These are phyloP conservation scores for Talaromyces verruculosus DNA, from an alignment of 2,329 filamentous ascomycete species.

Conservation along the genomic window DNA sequence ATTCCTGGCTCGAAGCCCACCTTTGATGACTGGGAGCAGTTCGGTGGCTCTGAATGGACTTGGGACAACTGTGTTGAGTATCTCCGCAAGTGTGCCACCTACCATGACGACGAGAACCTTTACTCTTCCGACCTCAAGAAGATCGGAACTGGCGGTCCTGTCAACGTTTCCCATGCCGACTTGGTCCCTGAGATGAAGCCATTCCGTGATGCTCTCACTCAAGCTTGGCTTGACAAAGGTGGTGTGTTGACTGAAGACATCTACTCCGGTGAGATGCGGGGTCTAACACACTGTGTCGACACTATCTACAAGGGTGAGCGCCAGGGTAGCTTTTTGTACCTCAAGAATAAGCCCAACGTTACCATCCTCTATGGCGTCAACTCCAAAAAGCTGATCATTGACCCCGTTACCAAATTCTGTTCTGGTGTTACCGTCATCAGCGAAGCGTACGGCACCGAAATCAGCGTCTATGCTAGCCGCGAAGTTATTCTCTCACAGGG, in stretches of 20 bases:
- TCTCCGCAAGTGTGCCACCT: conserved; percentile 46
- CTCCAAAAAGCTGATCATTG: conserved; percentile 55
- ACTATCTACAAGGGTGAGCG: conserved; percentile 58
- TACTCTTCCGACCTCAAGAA: conserved; percentile 49
- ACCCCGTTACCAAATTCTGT: conserved; percentile 41
- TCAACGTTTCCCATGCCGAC: conserved; percentile 47
- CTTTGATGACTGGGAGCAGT: conserved; percentile 52
- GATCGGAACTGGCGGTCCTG: conserved; percentile 53
- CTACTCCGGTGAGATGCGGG: conserved; percentile 54
- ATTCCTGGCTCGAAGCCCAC: conserved; percentile 57
- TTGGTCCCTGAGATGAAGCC: conserved; percentile 53
- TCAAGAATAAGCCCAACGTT: conserved; percentile 56
- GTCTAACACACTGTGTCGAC: conserved; percentile 54
- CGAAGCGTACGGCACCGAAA: conserved; percentile 36
- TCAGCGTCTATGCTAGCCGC: conserved; percentile 33
- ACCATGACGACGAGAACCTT: conserved; percentile 54
- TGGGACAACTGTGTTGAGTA: conserved; percentile 54
- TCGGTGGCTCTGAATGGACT: conserved; percentile 52
- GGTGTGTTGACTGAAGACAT: conserved; percentile 54
- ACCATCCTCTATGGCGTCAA: conserved; percentile 50
- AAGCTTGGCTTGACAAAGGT: conserved; percentile 57
- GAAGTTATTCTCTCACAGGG: conserved; percentile 50
- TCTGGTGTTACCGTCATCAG: conserved; percentile 49
- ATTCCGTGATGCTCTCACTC: conserved; percentile 45
- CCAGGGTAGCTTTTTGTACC: conserved; percentile 51